Evolutionary conservation across 345 rosid species (phyloP), one percentile per base, ranked within the genome.

Genomic region (Boechera retrofracta): DNA sequence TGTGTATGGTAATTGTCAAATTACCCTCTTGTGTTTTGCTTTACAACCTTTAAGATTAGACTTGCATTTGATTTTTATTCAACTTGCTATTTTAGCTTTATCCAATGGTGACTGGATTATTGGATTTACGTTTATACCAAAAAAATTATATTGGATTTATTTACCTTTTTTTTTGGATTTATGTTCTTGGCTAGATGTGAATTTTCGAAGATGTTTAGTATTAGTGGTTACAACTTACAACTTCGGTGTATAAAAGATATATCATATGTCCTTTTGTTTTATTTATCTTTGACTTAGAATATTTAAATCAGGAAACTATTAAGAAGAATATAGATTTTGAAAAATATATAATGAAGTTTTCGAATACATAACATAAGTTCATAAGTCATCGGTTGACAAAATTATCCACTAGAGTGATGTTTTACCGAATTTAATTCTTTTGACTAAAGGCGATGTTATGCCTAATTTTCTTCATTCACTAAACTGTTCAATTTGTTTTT

Each of bases 41-140:
- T 16, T 41, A 52, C 11, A 63, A 54, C 63, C 35, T 70, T 55
- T 54, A n/a, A 33, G 33, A 62, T 3, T 24, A 24, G 59, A 56
- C 75, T 36, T 47, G 44, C 76, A 29, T 71, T 47, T 55, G 4
- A 29, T 47, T 47, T 71, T 29, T 15, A 29, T 55, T 9, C 67
- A 77, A 77, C 61, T 77, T 77, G 76, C 68, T 57, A 10, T 54
- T 63, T 64, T 54, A 56, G 35, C 66, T 64, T 77, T 71, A 71
- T 56, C 54, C 36, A 26, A 24, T 16, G 18, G 5, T 57, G 60
- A 45, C 49, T 56, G 29, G 32, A n/a, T 57, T 56, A 18, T 21
- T 65, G 54, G 77, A 64, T 28, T 36, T 26, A 56, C 5, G 21
- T 5, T 24, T 77, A 15, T 6, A 15, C 1, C 49, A 15, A 44